A percentile compares a stretch with the other conserved stretches of the same genome.
Evolutionary conservation across 2,329 filamentous ascomycete genomes (phyloP).

Genomic region (Diaporthe australafricana): DNA sequence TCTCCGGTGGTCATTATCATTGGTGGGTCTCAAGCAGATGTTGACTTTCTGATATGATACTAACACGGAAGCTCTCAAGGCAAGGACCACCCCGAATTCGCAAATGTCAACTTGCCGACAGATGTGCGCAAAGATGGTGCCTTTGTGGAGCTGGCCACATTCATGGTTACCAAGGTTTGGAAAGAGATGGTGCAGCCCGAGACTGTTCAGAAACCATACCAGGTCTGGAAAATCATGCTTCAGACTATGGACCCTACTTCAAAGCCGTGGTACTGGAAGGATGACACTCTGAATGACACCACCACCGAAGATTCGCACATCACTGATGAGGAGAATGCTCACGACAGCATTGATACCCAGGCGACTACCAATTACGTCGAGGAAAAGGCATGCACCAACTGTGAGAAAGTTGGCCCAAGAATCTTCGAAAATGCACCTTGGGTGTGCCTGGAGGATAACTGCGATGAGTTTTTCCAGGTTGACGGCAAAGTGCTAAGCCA

Average conservation of each 20-base stretch:
- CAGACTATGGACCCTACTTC: constrained; percentile 67
- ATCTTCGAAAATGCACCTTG: constrained; percentile 20
- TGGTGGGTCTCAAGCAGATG: constrained; percentile 51
- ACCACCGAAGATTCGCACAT: background rate
- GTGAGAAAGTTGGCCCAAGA: background rate
- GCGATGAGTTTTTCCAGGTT: background rate
- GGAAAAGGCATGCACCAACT: background rate
- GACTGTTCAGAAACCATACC: constrained; percentile 31
- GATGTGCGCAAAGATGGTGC: constrained; percentile 60
- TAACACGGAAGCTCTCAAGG: constrained; percentile 51
- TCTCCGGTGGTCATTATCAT: constrained; percentile 67
- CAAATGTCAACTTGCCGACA: constrained; percentile 50
- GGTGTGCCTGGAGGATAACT: constrained; percentile 21
- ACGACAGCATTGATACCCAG: background rate
- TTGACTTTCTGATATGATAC: constrained; percentile 4
- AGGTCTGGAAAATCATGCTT: constrained; percentile 68
- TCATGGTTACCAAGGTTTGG: constrained; percentile 77
- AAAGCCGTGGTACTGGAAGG: constrained; percentile 68
- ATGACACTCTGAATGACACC: constrained; percentile 18
- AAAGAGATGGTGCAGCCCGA: constrained; percentile 60
- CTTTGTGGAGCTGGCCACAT: constrained; percentile 77
- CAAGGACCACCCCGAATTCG: constrained; percentile 55
- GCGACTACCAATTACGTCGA: background rate
- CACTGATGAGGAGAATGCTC: background rate
- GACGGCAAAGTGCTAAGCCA: background rate